A percentile compares a stretch with the other conserved stretches of the same genome.
Evolutionary conservation across 108 stramenopile genomes (phyloP).

Genomic region (Bacterosira constricta): DNA sequence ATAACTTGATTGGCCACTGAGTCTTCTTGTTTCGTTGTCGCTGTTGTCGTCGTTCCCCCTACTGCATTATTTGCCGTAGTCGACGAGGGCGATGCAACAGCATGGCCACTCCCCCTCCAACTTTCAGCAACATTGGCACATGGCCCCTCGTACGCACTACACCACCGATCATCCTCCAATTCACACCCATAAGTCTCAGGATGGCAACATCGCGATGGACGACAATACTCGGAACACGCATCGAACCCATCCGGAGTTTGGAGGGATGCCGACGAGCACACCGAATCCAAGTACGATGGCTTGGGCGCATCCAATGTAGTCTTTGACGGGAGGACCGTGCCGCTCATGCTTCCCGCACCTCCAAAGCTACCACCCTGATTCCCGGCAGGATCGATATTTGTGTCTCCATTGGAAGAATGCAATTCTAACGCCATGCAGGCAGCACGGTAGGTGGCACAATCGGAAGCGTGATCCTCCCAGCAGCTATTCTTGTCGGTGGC

Average conservation of each 20-base stretch:
- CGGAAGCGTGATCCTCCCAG: constrained; percentile 20
- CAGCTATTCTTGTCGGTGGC: constrained; percentile 16
- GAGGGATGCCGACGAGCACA: constrained; percentile 15
- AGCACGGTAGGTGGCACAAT: constrained; percentile 31
- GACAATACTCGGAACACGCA: constrained; percentile 12
- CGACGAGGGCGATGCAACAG: constrained; percentile 6
- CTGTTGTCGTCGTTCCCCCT: not conserved
- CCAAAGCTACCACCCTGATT: too few species aligned
- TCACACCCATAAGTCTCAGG: constrained; percentile 23
- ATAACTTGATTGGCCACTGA: constrained; percentile 29
- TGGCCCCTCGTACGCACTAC: constrained; percentile 12
- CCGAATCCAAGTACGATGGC: not conserved
- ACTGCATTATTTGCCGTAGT: not conserved
- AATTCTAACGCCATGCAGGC: constrained; percentile 41
- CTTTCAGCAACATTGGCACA: constrained; percentile 29
- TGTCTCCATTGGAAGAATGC: too few species aligned
- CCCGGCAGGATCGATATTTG: too few species aligned
- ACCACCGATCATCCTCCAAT: constrained; percentile 16
- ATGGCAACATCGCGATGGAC: constrained; percentile 24
- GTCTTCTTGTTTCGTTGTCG: not conserved
- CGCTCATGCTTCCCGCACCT: too few species aligned
- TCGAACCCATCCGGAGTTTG: constrained; percentile 25
- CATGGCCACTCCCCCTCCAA: constrained; percentile 47
- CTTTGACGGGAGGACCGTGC: not conserved
- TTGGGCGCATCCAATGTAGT: not conserved